Evolutionary conservation across 345 rosid species (phyloP), one percentile per base, ranked within the genome.

Genomic region (Salix arbutifolia): DNA sequence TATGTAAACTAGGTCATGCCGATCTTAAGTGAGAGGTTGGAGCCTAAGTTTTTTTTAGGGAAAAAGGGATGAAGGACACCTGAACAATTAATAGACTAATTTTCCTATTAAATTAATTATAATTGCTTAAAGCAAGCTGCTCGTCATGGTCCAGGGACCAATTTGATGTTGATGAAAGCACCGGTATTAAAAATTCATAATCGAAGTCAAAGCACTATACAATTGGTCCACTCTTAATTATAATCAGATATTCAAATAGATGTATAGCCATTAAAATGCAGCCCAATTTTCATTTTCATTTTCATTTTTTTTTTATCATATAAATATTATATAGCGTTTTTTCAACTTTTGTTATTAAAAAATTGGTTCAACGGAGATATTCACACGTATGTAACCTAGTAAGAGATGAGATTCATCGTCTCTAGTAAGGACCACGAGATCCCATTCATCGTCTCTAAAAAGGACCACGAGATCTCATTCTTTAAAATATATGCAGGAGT

Each of bases 171-270:
- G 83, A 77, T 31, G 74, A 83, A 78, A 62, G 76, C 81, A 44
- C 23, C 2, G 72, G 8, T 8, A 74, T 46, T 76, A 82, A 72
- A 69, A 69, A 76, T 69, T 74, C 52, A 75, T 28, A 71, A 81
- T 44, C 53, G 10, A 74, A 80, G 88, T 87, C 86, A 85, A 83
- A 83, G 68, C 42, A 79, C 75, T 30, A n/a, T 30, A 25, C 10
- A 5, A 83, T 75, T 77, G 83, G 83, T 62, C 31, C 60, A 37
- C 67, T 72, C 60, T 31, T 21, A 53, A 37, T 46, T 1, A 62
- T 10, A 65, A 67, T 31, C 35, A 28, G 62, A 46, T 17, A 48
- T 13, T 69, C 5, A 73, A 42, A 60, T n/a, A 5, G 9, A 17
- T 5, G 5, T 35, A 35, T 28, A 9, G 42, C 30, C 44, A 42